Evolutionary conservation across 2,329 filamentous ascomycete genomes (phyloP).

Genomic region (Colletotrichum sp.): DNA sequence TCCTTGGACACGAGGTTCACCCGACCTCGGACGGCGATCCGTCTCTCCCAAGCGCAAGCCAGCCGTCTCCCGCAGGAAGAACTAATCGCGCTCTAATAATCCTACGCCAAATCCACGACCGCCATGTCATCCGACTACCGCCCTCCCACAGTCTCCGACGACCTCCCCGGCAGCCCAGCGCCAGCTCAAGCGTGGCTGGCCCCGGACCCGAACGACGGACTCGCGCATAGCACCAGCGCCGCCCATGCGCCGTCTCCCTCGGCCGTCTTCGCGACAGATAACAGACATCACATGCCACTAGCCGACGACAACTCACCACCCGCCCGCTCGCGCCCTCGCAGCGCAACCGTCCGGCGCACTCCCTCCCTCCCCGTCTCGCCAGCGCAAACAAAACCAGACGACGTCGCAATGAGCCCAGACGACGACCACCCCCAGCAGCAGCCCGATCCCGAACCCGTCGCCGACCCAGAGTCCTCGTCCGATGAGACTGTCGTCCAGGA

Average conservation of each 20-base stretch:
- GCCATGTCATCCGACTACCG: conserved; percentile 8
- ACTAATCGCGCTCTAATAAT: not conserved
- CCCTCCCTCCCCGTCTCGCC: not conserved
- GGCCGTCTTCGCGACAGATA: not conserved
- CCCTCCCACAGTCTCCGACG: conserved; percentile 1
- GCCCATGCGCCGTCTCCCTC: not conserved
- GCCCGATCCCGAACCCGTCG: not conserved
- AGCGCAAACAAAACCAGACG: not conserved
- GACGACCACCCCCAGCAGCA: not conserved
- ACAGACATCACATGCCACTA: conserved; percentile 12
- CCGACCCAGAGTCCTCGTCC: conserved; percentile 6
- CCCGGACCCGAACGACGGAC: not conserved
- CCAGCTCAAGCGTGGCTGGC: conserved; percentile 9
- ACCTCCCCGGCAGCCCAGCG: not conserved
- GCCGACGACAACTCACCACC: conserved; percentile 3
- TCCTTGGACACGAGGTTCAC: not conserved
- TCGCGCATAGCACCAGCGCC: not conserved
- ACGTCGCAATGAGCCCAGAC: not conserved
- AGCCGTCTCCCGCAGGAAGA: not conserved
- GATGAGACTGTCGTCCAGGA: conserved; percentile 10
- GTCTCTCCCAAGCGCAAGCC: not conserved
- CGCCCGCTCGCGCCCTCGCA: conserved; percentile 10
- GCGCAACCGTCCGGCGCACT: conserved; percentile 13
- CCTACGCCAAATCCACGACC: not conserved
- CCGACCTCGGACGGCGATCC: not conserved